Percentiles rank a stretch among this genome's conserved stretches.
phyloP scores from a whole-genome alignment of 176 grass and related monocot genomes.

The Areca catechu region DNA sequence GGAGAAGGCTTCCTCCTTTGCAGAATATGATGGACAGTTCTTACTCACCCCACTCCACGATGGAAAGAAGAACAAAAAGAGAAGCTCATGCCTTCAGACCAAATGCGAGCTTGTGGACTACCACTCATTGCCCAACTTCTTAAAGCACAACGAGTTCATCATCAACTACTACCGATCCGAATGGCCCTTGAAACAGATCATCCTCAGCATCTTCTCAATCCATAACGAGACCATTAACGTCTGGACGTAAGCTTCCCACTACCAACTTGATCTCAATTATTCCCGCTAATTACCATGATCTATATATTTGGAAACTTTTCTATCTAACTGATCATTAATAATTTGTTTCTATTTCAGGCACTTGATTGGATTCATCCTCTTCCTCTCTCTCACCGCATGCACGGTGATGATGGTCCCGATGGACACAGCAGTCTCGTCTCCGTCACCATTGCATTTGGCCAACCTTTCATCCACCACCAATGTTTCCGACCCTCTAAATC shows the following conservation, averaged over 20 bases:
- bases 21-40: too few relatives aligned
- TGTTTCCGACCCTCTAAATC: too few relatives aligned
- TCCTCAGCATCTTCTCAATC: conserved; percentile 55
- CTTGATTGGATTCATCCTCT: conserved; percentile 69
- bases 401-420: conserved; percentile 36
- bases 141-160: conserved; percentile 77
- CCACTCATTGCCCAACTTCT: conserved; percentile 48
- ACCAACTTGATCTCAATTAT: too few relatives aligned
- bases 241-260: conserved; percentile 39
- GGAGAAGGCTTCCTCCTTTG: too few relatives aligned
- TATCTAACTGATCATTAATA: background rate
- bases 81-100: conserved; percentile 21
- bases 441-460: too few relatives aligned
- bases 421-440: background rate
- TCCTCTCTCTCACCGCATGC: conserved; percentile 49
- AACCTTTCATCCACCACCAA: too few relatives aligned
- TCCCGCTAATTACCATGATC: too few relatives aligned
- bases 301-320: too few relatives aligned
- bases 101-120: conserved; percentile 44
- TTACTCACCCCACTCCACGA: too few relatives aligned
- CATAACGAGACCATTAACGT: conserved; percentile 85
- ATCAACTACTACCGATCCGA: conserved; percentile 63
- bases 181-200: conserved; percentile 53
- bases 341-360: conserved; percentile 27
- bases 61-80: background rate